Conservation (phyloP, 805 yeast genomes). For the Vanderwaltozyma tropicalis region DNA sequence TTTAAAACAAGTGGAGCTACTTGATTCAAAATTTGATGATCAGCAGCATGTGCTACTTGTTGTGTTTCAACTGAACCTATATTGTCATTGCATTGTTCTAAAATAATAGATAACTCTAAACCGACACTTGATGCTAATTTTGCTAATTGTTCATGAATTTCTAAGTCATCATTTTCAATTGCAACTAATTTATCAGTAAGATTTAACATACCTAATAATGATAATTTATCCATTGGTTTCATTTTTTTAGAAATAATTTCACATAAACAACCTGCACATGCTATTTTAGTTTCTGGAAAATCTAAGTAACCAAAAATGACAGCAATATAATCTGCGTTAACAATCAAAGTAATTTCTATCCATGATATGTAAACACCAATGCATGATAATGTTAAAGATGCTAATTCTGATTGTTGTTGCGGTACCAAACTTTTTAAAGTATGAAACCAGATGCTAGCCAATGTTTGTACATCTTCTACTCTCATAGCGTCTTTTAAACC, state of each 20-base stretch:
- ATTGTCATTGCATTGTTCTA: conserved; percentile 41
- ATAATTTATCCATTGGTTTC: conserved; percentile 58
- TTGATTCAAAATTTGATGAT: conserved; percentile 40
- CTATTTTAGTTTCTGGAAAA: conserved; percentile 37
- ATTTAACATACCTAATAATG: conserved; percentile 55
- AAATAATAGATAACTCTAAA: conserved; percentile 57
- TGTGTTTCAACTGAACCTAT: conserved; percentile 28
- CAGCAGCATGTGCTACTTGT: conserved; percentile 30
- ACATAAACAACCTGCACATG: conserved; percentile 40
- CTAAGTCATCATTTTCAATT: conserved; percentile 37
- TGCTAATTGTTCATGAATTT: conserved; percentile 67
- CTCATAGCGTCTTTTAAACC: conserved; percentile 75
- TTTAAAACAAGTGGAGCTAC: conserved; percentile 64
- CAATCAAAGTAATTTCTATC: conserved; percentile 74
- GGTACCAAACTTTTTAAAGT: conserved; percentile 18
- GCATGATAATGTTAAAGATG: conserved; percentile 36
- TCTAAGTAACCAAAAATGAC: conserved; percentile 50
- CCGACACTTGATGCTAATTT: conserved; percentile 66
- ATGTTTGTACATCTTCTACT: conserved; percentile 54
- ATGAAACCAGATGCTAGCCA: conserved; percentile 60
- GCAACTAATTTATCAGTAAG: conserved; percentile 42
- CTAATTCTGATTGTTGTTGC: conserved; percentile 17
- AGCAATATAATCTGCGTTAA: conserved; percentile 40
- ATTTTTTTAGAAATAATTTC: conserved; percentile 70
- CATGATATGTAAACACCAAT: conserved; percentile 86